Percentiles rank a stretch among this genome's conserved stretches.
Evolutionary conservation across 2,329 filamentous ascomycete genomes (phyloP).

Genomic region (Ophiocordyceps camponoti-floridani): DNA sequence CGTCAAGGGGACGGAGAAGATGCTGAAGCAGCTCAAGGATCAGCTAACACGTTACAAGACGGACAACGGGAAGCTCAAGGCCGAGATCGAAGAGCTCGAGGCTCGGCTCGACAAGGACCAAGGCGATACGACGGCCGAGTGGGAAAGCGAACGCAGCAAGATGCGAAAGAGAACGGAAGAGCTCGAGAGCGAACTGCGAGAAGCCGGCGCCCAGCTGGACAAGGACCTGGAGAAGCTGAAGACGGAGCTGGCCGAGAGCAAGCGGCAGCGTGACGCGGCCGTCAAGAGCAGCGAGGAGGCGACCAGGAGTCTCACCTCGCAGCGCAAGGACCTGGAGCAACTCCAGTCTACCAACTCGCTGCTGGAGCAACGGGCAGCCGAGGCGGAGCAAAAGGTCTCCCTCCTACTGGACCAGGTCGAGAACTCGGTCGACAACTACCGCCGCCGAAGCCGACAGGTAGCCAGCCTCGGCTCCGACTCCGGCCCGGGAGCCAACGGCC

Average conservation of each 20-base stretch:
- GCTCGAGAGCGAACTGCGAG: constrained; percentile 50
- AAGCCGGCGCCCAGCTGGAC: constrained; percentile 51
- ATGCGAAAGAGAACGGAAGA: constrained; percentile 52
- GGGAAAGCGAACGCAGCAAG: constrained; percentile 54
- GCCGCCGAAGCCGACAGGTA: constrained; percentile 50
- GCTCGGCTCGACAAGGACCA: constrained; percentile 25
- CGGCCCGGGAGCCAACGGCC: constrained; percentile 15
- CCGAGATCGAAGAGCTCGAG: constrained; percentile 55
- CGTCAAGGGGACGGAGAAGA: constrained; percentile 96
- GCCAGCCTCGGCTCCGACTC: constrained; percentile 32
- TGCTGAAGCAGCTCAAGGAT: constrained; percentile 96
- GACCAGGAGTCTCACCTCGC: constrained; percentile 36
- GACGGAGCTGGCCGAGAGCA: constrained; percentile 47
- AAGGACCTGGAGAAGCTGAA: constrained; percentile 49
- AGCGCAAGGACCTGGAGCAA: constrained; percentile 56
- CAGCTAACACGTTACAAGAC: constrained; percentile 85
- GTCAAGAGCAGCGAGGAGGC: constrained; percentile 34
- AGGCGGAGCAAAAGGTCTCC: constrained; percentile 86
- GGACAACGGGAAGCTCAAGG: constrained; percentile 67
- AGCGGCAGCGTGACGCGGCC: constrained; percentile 52
- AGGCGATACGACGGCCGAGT: constrained; percentile 29
- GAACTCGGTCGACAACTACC: constrained; percentile 83
- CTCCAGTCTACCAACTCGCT: constrained; percentile 66
- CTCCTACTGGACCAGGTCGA: constrained; percentile 90
- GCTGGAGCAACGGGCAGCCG: constrained; percentile 68